These are phyloP conservation scores for Metschnikowia vanudenii DNA, from an alignment of 805 yeast species.

Conservation along the genomic window DNA sequence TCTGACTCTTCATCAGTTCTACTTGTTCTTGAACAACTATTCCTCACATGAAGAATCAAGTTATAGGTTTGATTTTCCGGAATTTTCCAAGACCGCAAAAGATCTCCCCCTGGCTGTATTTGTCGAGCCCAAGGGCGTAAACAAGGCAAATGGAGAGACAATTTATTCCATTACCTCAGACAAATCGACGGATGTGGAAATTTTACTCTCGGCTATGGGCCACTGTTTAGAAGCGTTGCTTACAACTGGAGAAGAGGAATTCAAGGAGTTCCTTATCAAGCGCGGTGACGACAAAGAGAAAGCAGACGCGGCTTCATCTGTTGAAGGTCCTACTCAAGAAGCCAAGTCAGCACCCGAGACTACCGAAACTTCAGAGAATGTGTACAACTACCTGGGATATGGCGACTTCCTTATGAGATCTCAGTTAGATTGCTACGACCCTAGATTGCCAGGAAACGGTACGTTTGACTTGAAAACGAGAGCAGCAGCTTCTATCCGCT, in stretches of 20 bases:
- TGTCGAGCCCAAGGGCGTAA: conserved; percentile 46
- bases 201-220: conserved; percentile 71
- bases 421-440: conserved; percentile 81
- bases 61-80: conserved; percentile 36
- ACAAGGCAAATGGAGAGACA: conserved; percentile 23
- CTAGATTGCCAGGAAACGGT: conserved; percentile 81
- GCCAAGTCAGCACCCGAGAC: neutral
- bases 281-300: conserved; percentile 10
- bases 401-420: conserved; percentile 81
- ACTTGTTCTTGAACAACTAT: conserved; percentile 57
- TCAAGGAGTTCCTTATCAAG: conserved; percentile 34
- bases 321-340: conserved; percentile 14
- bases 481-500: conserved; percentile 83
- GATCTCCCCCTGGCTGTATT: conserved; percentile 52
- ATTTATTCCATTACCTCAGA: conserved; percentile 71
- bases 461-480: conserved; percentile 90
- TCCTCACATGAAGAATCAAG: conserved; percentile 13
- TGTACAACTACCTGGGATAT: conserved; percentile 69
- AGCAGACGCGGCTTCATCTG: neutral
- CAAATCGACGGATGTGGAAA: conserved; percentile 62
- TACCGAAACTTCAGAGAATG: conserved; percentile 18
- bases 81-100: conserved; percentile 43
- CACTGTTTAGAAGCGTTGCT: conserved; percentile 74
- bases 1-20: conserved; percentile 67
- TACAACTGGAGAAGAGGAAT: conserved; percentile 57